Base-by-base conservation (phyloP, 1,284 basidiomycete genomes). In the Leccinum insigne region DNA sequence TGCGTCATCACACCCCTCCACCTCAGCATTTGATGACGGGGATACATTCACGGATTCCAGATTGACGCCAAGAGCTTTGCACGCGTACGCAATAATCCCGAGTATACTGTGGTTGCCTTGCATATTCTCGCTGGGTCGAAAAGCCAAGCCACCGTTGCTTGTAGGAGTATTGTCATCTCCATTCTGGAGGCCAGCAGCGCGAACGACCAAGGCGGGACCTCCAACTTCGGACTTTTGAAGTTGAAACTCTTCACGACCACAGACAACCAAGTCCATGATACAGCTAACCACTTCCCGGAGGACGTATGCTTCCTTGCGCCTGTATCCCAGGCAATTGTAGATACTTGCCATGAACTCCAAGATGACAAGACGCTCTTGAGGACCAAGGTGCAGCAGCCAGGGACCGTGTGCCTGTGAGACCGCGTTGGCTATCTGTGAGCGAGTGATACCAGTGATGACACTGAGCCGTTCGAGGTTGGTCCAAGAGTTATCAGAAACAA, bases 261-360 rank as follows among this genome's bases (percentile, higher is more conserved):
- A 91, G 29, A 94, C 90, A 62, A 96, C 80, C 66, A 95, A 82
- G 72, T 93, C 91, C 78, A 94, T 84, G 60, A 95, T 77, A 66
- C 90, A 90, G 26, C 91, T 92, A 42, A 94, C 80, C 35, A 95
- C 84, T 73, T 96, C 94, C 14, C 96, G 83, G n/a, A 95, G 82
- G 38, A 94, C 81, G 69, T 92, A 92, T 0, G 90, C 91, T 77
- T 96, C 95, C 76, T 96, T 96, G 61, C 96, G 83, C 62, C 82
- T 85, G 76, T 94, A 92, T 8, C 92, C 93, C 2, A 98, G 76
- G 70, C 86, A 90, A 10, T 89, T 84, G 75, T 92, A 95, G 59
- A 94, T 78, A 68, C 87, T 88, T 0, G 91, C 91, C 54, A 90
- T 85, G 47, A 85, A 84, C 67, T 91, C 87, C 52, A 95, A 80